phyloP scores from a whole-genome alignment of 1,284 basidiomycete species.

The Wolfiporia cocos region DNA sequence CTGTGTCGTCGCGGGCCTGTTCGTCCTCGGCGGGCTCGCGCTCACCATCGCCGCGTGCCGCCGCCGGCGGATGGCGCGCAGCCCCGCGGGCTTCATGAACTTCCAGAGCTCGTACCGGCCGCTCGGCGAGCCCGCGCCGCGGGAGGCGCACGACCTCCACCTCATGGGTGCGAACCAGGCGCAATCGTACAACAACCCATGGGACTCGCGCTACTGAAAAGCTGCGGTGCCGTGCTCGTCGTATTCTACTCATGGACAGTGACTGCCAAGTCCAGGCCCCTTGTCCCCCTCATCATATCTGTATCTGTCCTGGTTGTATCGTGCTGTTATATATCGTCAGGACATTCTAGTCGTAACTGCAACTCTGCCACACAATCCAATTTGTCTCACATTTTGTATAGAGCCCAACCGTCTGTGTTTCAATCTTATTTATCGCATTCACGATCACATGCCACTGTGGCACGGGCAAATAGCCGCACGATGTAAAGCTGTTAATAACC shows the following conservation, averaged over 20 bases:
- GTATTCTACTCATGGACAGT: no score
- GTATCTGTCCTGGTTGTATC: neutral
- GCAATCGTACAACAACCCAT: neutral
- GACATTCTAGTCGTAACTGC: no score
- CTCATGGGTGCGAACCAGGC: slow-evolving; percentile 7
- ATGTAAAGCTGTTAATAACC: no score
- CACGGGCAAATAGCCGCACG: no score
- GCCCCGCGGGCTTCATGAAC: slow-evolving; percentile 16
- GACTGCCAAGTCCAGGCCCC: no score
- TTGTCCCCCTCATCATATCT: no score
- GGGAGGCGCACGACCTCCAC: slow-evolving; percentile 16
- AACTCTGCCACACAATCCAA: no score
- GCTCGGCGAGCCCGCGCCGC: slow-evolving; percentile 15
- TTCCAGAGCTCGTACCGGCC: slow-evolving; percentile 14
- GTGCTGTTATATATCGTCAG: slow-evolving; percentile 1
- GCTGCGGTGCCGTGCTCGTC: no score
- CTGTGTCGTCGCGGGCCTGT: slow-evolving; percentile 13
- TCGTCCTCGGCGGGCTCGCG: slow-evolving; percentile 12
- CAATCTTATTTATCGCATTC: no score
- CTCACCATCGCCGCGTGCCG: slow-evolving; percentile 2
- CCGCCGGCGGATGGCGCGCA: slow-evolving; percentile 6
- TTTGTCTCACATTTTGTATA: no score
- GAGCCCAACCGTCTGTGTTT: no score
- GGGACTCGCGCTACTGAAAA: neutral
- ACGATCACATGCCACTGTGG: no score